Conservation (phyloP, 140 eudicot genomes). For the Ambrosia hybrid region DNA sequence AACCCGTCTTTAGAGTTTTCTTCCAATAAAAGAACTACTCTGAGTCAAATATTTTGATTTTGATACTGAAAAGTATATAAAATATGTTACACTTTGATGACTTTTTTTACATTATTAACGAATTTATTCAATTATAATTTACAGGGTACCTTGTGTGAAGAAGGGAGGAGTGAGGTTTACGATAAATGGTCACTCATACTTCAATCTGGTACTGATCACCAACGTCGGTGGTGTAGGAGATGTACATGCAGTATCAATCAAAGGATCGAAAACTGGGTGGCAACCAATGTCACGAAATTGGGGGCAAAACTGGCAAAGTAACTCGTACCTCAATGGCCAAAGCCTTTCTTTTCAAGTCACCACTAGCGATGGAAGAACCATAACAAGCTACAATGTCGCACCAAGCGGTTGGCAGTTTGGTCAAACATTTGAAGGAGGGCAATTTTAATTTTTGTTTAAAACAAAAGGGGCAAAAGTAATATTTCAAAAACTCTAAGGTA, state of each 20-base stretch:
- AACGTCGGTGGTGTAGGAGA: conserved; percentile 84
- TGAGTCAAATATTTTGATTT: not conserved
- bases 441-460: conserved; percentile 33
- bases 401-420: conserved; percentile 54
- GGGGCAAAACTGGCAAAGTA: conserved; percentile 96
- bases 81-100: not conserved
- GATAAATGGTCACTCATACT: conserved; percentile 49
- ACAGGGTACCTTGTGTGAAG: conserved; percentile 47
- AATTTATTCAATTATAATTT: not conserved
- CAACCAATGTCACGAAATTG: conserved; percentile 72
- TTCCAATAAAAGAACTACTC: not conserved
- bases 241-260: conserved; percentile 61
- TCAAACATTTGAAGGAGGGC: conserved; percentile 63
- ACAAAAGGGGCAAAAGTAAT: conserved; percentile 3
- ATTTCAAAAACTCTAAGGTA: not conserved
- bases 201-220: conserved; percentile 45
- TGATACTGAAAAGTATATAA: not conserved
- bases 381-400: conserved; percentile 33
- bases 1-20: not conserved
- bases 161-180: conserved; percentile 56
- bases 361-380: conserved; percentile 53
- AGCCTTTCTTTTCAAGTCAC: conserved; percentile 70
- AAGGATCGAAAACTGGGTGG: conserved; percentile 76
- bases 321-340: conserved; percentile 67
- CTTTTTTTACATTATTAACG: not conserved